Conservation (phyloP, 176 grass and related monocot species). For the Saccharum officinarum region DNA sequence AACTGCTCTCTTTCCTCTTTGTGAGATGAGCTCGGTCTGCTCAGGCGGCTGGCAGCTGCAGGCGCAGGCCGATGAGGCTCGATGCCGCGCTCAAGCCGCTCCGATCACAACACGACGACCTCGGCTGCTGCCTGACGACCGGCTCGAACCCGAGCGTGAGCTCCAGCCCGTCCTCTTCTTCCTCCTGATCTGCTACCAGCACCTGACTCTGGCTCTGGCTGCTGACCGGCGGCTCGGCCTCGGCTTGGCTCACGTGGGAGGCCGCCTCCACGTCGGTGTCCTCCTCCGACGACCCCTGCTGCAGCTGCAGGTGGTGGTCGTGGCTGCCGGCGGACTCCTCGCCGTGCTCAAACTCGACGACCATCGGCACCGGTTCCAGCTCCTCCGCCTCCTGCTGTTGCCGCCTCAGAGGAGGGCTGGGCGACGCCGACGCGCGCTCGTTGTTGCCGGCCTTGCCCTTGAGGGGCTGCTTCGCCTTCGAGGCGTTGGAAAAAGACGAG, state of each 20-base stretch:
- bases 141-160: conserved; percentile 53
- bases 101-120: background rate
- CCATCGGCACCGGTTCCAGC: background rate
- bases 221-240: conserved; percentile 17
- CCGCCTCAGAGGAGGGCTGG: background rate
- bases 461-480: background rate
- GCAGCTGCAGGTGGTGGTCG: conserved; percentile 7
- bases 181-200: background rate
- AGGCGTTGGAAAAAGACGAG: background rate
- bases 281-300: conserved; percentile 27
- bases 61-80: conserved; percentile 19
- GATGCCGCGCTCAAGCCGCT: background rate
- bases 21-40: background rate
- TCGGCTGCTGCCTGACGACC: background rate
- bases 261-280: conserved; percentile 48
- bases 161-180: conserved; percentile 35
- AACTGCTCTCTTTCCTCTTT: background rate
- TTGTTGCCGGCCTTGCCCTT: background rate
- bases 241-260: conserved; percentile 69
- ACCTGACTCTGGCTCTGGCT: background rate
- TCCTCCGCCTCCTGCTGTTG: background rate
- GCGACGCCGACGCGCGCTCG: background rate
- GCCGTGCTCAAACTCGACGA: conserved; percentile 24
- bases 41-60: conserved; percentile 30
- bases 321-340: conserved; percentile 56